These are phyloP conservation scores for Phyllosticta citribraziliensis DNA, from an alignment of 2,329 filamentous ascomycete genomes.

Conservation along the genomic window DNA sequence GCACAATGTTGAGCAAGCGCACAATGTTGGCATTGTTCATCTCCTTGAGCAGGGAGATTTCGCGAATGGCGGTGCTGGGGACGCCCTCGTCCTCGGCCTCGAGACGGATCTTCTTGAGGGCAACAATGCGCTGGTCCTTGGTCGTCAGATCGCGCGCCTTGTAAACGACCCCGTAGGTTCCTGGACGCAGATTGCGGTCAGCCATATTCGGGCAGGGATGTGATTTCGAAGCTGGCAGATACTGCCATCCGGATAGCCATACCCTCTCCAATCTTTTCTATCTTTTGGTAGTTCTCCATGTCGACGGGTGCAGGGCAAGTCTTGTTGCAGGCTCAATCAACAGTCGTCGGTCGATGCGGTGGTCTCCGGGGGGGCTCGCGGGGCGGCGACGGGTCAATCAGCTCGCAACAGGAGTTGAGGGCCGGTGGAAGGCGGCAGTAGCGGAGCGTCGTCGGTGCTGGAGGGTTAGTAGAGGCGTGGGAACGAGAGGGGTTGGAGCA, in stretches of 20 bases:
- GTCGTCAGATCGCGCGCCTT: constrained; percentile 81
- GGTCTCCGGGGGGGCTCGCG: constrained; percentile 2
- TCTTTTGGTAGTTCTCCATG: constrained; percentile 95
- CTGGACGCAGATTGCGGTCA: constrained; percentile 35
- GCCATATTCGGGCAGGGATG: not conserved
- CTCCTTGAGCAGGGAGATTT: constrained; percentile 89
- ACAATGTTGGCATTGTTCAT: constrained; percentile 91
- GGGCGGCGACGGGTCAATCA: constrained; percentile 4
- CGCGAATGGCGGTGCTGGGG: constrained; percentile 83
- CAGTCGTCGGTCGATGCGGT: not conserved
- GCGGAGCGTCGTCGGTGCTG: not conserved
- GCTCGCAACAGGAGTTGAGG: not conserved
- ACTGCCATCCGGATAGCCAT: constrained; percentile 15
- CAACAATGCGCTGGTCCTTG: constrained; percentile 69
- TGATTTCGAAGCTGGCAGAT: not conserved
- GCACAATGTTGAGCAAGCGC: constrained; percentile 79
- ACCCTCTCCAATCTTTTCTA: constrained; percentile 97
- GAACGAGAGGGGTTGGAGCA: not conserved
- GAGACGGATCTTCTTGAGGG: constrained; percentile 89
- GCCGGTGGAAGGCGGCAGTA: not conserved
- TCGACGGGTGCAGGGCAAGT: constrained; percentile 11
- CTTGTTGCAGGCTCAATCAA: not conserved
- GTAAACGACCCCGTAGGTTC: constrained; percentile 92
- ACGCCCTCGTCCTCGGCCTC: constrained; percentile 93
- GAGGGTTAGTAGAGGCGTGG: constrained; percentile 7